Evolutionary conservation across 768 basidiomycete species (phyloP).

Genomic region (Daedalea quercina): DNA sequence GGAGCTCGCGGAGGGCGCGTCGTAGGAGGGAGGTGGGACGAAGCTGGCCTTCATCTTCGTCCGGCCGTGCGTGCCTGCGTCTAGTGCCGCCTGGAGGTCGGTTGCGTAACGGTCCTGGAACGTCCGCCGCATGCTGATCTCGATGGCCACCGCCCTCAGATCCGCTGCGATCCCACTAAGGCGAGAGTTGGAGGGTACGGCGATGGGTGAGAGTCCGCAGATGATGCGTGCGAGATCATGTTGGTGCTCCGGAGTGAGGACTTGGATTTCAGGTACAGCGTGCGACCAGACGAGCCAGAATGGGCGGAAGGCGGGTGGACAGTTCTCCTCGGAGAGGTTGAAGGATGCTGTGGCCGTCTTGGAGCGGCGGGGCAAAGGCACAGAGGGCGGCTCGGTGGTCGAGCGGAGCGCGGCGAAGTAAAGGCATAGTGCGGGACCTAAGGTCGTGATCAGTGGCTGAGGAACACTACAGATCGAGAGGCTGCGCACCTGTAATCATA

Average conservation of each 20-base stretch:
- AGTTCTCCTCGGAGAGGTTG: conserved; percentile 60
- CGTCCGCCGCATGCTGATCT: conserved; percentile 76
- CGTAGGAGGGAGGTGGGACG: conserved; percentile 66
- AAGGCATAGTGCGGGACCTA: conserved; percentile 72
- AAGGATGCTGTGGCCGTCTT: conserved; percentile 29
- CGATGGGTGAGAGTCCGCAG: conserved; percentile 48
- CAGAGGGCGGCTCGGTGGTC: conserved; percentile 71
- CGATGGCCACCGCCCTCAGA: conserved; percentile 79
- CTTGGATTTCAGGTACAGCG: conserved; percentile 58
- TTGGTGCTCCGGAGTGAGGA: conserved; percentile 53
- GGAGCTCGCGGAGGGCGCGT: conserved; percentile 25
- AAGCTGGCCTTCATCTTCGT: conserved; percentile 47
- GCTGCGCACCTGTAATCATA: conserved; percentile 72
- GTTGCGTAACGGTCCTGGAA: conserved; percentile 76
- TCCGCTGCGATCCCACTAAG: conserved; percentile 69
- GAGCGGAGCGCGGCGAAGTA: conserved; percentile 80
- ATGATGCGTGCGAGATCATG: conserved; percentile 82
- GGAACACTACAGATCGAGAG: background rate
- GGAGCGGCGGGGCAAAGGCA: conserved; percentile 60
- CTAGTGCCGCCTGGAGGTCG: conserved; percentile 76
- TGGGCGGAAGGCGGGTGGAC: conserved; percentile 58
- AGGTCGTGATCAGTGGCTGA: background rate
- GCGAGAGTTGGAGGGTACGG: conserved; percentile 31
- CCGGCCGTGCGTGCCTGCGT: conserved; percentile 41
- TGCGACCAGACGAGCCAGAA: conserved; percentile 73